Evolutionary conservation across 2,329 filamentous ascomycete species (phyloP), one percentile per base, ranked within the genome.

Genomic region (Fusarium compactum): DNA sequence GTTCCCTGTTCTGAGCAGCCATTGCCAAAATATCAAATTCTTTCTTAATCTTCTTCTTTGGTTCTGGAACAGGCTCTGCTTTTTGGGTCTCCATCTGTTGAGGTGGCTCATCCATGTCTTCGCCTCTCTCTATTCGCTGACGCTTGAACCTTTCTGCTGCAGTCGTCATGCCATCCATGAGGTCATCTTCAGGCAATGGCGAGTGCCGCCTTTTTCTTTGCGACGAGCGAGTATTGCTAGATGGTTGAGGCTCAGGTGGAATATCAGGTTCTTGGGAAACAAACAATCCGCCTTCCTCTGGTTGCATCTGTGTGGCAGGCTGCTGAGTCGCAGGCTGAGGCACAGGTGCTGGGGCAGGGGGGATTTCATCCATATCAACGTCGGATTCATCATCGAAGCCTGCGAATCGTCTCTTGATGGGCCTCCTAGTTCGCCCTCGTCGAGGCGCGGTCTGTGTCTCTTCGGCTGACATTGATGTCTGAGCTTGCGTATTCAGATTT

Each of bases 111-210:
- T 75, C 73, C 5, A 85, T 82, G 32, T 85, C 82, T 69, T 85
- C 81, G 46, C 87, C 85, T 53, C 85, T 85, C 65, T 88, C 90
- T 22, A 93, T 84, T 27, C 91, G 90, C 24, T 92, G 90, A n/a
- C 90, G 89, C 78, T 97, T 98, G 76, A 94, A 88, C 8, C 90
- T 90, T 29, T 91, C 89, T 6, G 92, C 90, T 2, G 91, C 93
- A 0, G 94, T 92, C 3, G 95, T 89, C 58, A 97, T 87, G 24
- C 87, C 85, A 16, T 94, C 90, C 78, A 95, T 88, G 11, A 92
- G 80, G 46, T 91, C 87, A 57, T 88, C 81, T 53, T 84, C 80
- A 1, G 78, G 78, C 1, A 82, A 69, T 7, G 81, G 79, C 3
- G 83, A 80, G 6, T 82, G 81, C 4, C 76, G 77, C 25, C 87